Conservation (phyloP, 306 rosid genomes). For the Coriaria nepalensis region DNA sequence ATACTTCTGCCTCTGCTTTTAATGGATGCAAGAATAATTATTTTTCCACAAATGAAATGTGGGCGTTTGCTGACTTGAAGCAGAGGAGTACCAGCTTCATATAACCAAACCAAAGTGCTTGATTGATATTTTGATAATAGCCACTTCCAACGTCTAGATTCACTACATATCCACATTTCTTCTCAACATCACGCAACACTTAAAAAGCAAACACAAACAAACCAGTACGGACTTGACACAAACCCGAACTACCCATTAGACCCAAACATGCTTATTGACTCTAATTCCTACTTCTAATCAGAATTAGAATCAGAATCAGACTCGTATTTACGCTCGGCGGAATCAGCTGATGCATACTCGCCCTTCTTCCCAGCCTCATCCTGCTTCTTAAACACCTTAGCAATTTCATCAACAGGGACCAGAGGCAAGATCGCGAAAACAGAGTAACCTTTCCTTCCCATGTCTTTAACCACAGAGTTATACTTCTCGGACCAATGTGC, state of each 20-base stretch:
- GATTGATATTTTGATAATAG: too few relatives aligned
- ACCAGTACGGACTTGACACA: not conserved
- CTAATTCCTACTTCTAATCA: too few relatives aligned
- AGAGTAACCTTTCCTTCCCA: conserved; percentile 41
- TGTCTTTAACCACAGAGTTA: conserved; percentile 31
- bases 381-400: conserved; percentile 29
- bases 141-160: too few relatives aligned
- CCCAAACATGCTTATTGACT: too few relatives aligned
- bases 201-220: not conserved
- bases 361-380: conserved; percentile 19
- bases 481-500: conserved; percentile 43
- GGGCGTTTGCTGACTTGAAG: too few relatives aligned
- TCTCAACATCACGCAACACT: too few relatives aligned
- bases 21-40: too few relatives aligned
- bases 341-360: conserved; percentile 1
- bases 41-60: too few relatives aligned
- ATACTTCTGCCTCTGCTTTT: too few relatives aligned
- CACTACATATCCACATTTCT: too few relatives aligned
- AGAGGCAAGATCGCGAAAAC: conserved; percentile 44
- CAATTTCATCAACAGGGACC: conserved; percentile 48
- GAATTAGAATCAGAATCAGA: conserved; percentile 28
- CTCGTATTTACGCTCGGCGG: conserved; percentile 15
- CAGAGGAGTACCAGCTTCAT: too few relatives aligned
- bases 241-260: not conserved
- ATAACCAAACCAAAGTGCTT: too few relatives aligned